These are phyloP conservation scores for Perkinsus chesapeaki DNA, from an alignment of 169 alveolate species.

Conservation along the genomic window DNA sequence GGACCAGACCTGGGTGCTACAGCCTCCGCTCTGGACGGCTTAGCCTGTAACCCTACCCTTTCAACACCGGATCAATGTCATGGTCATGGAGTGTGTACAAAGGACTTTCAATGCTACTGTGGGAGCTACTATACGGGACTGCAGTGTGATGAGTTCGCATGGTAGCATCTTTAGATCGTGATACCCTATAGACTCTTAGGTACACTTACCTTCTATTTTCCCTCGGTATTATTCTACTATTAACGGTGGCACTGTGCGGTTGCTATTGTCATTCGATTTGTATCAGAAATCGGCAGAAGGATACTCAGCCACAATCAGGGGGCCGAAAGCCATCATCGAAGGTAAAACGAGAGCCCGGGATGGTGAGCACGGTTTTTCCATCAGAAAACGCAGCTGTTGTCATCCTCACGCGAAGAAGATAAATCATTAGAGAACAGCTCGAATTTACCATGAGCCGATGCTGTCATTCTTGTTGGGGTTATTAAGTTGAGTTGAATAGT, in stretches of 20 bases:
- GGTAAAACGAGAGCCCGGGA: too few species aligned
- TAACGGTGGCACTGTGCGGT: not conserved
- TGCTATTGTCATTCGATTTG: not conserved
- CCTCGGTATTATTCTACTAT: not conserved
- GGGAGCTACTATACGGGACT: not conserved
- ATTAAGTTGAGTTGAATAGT: too few species aligned
- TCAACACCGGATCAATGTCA: not conserved
- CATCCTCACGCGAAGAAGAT: too few species aligned
- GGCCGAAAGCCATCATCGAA: not conserved
- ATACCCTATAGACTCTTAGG: too few species aligned
- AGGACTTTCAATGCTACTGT: not conserved
- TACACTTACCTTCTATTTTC: not conserved
- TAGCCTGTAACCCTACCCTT: not conserved
- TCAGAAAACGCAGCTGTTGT: too few species aligned
- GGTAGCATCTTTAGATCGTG: too few species aligned
- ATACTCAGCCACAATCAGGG: not conserved
- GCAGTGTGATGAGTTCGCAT: not conserved
- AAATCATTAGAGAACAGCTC: too few species aligned
- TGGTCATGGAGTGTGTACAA: not conserved
- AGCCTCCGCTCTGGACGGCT: not conserved
- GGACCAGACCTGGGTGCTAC: too few species aligned
- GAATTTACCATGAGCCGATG: too few species aligned
- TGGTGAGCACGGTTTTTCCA: too few species aligned
- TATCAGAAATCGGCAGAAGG: not conserved
- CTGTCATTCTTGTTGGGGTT: too few species aligned